A percentile compares a stretch with the other conserved stretches of the same genome.
These are phyloP conservation scores for Lichtheimia hyalospora DNA, from an alignment of 371 early-diverging fungal species.

Conservation along the genomic window DNA sequence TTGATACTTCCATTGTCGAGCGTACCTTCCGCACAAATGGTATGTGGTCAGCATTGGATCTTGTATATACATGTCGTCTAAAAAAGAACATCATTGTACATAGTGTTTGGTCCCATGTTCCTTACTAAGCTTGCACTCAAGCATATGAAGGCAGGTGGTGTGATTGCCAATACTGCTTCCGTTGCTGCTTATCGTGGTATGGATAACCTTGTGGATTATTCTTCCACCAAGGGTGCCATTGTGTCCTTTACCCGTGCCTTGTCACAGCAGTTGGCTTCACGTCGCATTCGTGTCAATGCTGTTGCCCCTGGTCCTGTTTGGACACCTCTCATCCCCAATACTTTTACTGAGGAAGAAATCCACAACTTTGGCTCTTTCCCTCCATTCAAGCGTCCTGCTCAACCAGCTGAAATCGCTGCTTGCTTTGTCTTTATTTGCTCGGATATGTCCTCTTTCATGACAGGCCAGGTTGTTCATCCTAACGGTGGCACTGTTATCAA, in stretches of 20 bases:
- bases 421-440: slow-evolving; percentile 63
- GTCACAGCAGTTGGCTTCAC: slow-evolving; percentile 58
- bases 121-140: slow-evolving; percentile 52
- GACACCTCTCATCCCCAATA: slow-evolving; percentile 70
- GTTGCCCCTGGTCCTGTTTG: slow-evolving; percentile 70
- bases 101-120: slow-evolving; percentile 59
- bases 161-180: slow-evolving; percentile 59
- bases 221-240: slow-evolving; percentile 56
- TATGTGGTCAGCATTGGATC: slow-evolving; percentile 13
- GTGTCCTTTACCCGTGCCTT: slow-evolving; percentile 63
- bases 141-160: slow-evolving; percentile 50
- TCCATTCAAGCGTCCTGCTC: slow-evolving; percentile 68
- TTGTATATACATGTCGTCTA: neutral
- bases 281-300: slow-evolving; percentile 65
- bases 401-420: slow-evolving; percentile 65
- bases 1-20: slow-evolving; percentile 35
- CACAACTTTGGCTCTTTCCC: slow-evolving; percentile 68
- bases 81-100: neutral
- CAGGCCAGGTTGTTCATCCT: slow-evolving; percentile 60
- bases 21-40: slow-evolving; percentile 56
- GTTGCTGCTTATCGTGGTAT: slow-evolving; percentile 63
- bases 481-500: slow-evolving; percentile 52
- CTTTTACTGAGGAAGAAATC: slow-evolving; percentile 60
- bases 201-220: slow-evolving; percentile 58
- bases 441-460: slow-evolving; percentile 62